These are phyloP conservation scores for Nakazawaea ishiwadae DNA, from an alignment of 805 yeast species.

Conservation along the genomic window DNA sequence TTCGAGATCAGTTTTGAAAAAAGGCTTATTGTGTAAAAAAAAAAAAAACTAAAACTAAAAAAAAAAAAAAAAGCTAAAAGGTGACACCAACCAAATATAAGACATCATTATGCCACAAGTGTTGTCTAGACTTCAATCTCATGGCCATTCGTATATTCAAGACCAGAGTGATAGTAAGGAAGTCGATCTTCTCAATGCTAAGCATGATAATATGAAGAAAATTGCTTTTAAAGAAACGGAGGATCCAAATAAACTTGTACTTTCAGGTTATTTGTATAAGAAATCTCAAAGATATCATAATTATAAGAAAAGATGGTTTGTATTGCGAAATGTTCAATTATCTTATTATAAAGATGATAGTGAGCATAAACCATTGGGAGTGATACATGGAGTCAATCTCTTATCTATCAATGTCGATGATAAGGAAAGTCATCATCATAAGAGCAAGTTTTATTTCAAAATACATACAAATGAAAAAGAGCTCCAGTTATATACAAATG, in stretches of 20 bases:
- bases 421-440: constrained; percentile 8
- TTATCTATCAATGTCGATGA: constrained; percentile 18
- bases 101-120: constrained; percentile 8
- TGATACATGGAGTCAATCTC: constrained; percentile 22
- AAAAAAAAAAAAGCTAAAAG: too few species aligned
- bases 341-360: constrained; percentile 33
- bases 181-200: background rate
- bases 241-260: constrained; percentile 19
- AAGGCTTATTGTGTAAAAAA: too few species aligned
- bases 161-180: constrained; percentile 4
- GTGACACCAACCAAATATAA: too few species aligned
- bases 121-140: constrained; percentile 6
- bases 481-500: constrained; percentile 16
- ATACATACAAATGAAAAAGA: constrained; percentile 13
- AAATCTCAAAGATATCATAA: constrained; percentile 28
- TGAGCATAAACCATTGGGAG: constrained; percentile 33
- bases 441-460: constrained; percentile 9
- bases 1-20: too few species aligned
- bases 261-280: constrained; percentile 27
- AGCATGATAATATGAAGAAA: constrained; percentile 4
- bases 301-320: constrained; percentile 37
- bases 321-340: constrained; percentile 32
- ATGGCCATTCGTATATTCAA: constrained; percentile 6
- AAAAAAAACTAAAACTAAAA: background rate
- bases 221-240: background rate